Conservation (phyloP, 768 basidiomycete genomes). For the Boletus barrowsii region DNA sequence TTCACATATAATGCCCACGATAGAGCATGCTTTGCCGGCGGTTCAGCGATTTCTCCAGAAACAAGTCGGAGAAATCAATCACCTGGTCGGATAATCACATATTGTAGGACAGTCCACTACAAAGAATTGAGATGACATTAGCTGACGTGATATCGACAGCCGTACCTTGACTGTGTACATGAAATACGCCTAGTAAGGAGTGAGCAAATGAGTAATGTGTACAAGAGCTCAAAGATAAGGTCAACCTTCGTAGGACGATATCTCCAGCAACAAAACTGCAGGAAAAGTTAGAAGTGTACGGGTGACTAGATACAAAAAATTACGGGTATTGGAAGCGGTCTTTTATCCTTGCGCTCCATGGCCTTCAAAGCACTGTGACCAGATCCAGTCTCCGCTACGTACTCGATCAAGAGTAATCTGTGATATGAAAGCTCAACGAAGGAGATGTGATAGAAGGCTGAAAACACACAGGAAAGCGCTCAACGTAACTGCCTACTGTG, state of each 20-base stretch:
- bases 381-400: constrained; percentile 66
- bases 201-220: constrained; percentile 5
- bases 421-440: not conserved
- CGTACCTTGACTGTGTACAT: constrained; percentile 82
- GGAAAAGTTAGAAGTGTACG: not conserved
- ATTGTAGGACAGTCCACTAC: constrained; percentile 88
- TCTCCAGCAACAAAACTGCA: constrained; percentile 76
- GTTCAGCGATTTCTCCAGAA: constrained; percentile 4
- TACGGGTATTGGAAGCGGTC: constrained; percentile 64
- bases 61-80: not conserved
- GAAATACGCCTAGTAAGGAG: constrained; percentile 63
- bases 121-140: not conserved
- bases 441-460: not conserved
- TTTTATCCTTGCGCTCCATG: constrained; percentile 77
- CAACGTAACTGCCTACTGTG: constrained; percentile 65
- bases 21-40: constrained; percentile 36
- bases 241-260: constrained; percentile 76
- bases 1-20: constrained; percentile 79
- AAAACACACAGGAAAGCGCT: constrained; percentile 78
- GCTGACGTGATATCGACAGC: not conserved
- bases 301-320: constrained; percentile 8
- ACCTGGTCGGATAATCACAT: constrained; percentile 70
- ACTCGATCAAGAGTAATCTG: constrained; percentile 80
- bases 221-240: not conserved
- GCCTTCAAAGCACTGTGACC: constrained; percentile 65